Evolutionary conservation across 371 early-diverging fungal genomes (phyloP).

Genomic region (Lichtheimia hyalospora): DNA sequence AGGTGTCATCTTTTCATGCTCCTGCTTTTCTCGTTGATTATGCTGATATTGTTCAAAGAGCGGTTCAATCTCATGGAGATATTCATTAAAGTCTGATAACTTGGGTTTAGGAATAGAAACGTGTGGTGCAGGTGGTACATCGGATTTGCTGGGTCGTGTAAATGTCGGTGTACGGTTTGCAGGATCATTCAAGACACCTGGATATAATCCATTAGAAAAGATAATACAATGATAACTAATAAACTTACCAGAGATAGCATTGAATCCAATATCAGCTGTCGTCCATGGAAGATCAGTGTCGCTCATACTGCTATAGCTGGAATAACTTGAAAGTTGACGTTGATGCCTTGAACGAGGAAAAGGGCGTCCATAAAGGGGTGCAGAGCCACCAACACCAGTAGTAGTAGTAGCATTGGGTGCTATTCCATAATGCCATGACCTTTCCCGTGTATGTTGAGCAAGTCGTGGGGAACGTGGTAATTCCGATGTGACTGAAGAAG

Average conservation of each 20-base stretch:
- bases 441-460: slow-evolving; percentile 24
- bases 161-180: slow-evolving; percentile 46
- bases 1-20: slow-evolving; percentile 15
- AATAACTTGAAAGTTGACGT: slow-evolving; percentile 56
- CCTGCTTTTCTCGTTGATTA: slow-evolving; percentile 41
- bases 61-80: slow-evolving; percentile 59
- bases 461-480: slow-evolving; percentile 9
- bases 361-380: slow-evolving; percentile 36
- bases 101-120: slow-evolving; percentile 65
- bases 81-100: slow-evolving; percentile 64
- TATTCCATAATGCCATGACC: slow-evolving; percentile 39
- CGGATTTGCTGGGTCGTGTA: slow-evolving; percentile 52
- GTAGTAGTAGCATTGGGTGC: slow-evolving; percentile 26
- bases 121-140: slow-evolving; percentile 70
- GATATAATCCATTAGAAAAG: background rate
- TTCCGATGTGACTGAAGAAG: background rate
- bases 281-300: slow-evolving; percentile 65
- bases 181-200: slow-evolving; percentile 64
- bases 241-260: slow-evolving; percentile 49
- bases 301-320: slow-evolving; percentile 61
- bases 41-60: slow-evolving; percentile 64
- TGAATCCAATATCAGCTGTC: slow-evolving; percentile 63
- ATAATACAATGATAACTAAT: too few relatives aligned
- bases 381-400: slow-evolving; percentile 40
- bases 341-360: slow-evolving; percentile 30